A percentile compares a stretch with the other conserved stretches of the same genome.
These are phyloP conservation scores for Colletotrichum costaricense DNA, from an alignment of 2,329 filamentous ascomycete genomes.

Conservation along the genomic window DNA sequence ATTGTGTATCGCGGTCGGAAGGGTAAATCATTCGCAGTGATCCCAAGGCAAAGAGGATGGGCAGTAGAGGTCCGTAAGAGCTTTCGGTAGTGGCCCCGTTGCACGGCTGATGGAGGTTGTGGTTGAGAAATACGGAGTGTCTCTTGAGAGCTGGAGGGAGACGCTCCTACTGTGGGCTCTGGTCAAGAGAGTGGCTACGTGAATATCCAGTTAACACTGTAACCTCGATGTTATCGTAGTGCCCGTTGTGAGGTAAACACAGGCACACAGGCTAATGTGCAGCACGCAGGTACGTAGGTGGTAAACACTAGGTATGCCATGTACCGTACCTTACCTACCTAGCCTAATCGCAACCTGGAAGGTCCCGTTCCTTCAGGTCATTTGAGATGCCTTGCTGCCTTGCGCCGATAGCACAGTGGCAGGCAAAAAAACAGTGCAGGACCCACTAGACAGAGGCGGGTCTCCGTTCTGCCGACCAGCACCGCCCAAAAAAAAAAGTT, in stretches of 20 bases:
- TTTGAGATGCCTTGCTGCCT: background rate
- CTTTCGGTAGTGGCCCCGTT: background rate
- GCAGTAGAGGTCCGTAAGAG: background rate
- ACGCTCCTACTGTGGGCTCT: background rate
- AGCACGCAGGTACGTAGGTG: too few relatives aligned
- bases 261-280: too few relatives aligned
- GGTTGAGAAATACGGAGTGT: background rate
- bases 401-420: background rate
- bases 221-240: background rate
- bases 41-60: background rate
- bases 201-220: background rate
- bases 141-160: background rate
- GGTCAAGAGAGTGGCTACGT: background rate
- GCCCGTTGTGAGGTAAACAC: background rate
- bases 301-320: too few relatives aligned
- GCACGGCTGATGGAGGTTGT: background rate
- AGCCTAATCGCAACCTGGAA: background rate
- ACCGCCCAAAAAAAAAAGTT: constrained; percentile 61
- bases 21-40: background rate
- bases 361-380: too few relatives aligned
- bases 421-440: background rate
- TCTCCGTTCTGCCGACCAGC: constrained; percentile 51
- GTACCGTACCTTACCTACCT: too few relatives aligned
- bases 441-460: background rate
- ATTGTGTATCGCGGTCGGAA: background rate